A percentile compares a stretch with the other conserved stretches of the same genome.
Conservation (phyloP, 805 yeast genomes). For the Lipomyces mesembrius region DNA sequence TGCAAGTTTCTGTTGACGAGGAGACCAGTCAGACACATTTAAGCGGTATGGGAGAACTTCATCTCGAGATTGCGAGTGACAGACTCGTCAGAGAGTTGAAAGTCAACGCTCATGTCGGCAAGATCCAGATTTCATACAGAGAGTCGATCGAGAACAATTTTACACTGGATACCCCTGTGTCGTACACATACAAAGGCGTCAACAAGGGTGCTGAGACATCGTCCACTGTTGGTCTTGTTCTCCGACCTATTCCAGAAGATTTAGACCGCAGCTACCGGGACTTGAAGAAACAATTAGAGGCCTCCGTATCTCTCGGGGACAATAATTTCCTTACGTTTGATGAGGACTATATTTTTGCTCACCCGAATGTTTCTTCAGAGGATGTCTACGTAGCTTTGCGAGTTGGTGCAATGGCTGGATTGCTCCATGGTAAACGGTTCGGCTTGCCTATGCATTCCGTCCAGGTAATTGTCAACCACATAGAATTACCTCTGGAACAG, state of each 20-base stretch:
- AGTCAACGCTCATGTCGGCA: constrained; percentile 79
- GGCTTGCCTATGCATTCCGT: constrained; percentile 64
- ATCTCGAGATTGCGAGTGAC: constrained; percentile 83
- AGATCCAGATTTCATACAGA: constrained; percentile 86
- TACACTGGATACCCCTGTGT: constrained; percentile 12
- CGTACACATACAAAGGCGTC: constrained; percentile 35
- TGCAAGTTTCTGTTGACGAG: constrained; percentile 69
- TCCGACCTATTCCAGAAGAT: constrained; percentile 42
- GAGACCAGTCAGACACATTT: constrained; percentile 87
- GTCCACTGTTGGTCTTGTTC: constrained; percentile 42
- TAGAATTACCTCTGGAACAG: constrained; percentile 61
- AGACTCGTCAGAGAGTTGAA: constrained; percentile 79
- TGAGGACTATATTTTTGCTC: constrained; percentile 30
- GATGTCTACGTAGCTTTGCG: constrained; percentile 42
- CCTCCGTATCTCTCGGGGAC: constrained; percentile 25
- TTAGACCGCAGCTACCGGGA: constrained; percentile 47
- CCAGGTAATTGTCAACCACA: constrained; percentile 56
- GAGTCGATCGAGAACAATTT: constrained; percentile 56
- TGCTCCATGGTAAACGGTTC: constrained; percentile 51
- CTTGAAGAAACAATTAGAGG: constrained; percentile 49
- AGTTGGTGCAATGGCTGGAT: constrained; percentile 48
- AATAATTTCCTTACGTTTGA: constrained; percentile 26
- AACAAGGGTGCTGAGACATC: constrained; percentile 40
- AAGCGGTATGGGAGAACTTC: constrained; percentile 97
- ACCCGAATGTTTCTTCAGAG: constrained; percentile 42